Evolutionary conservation across 805 yeast species (phyloP), one percentile per base, ranked within the genome.

Genomic region (Candida berthetii): DNA sequence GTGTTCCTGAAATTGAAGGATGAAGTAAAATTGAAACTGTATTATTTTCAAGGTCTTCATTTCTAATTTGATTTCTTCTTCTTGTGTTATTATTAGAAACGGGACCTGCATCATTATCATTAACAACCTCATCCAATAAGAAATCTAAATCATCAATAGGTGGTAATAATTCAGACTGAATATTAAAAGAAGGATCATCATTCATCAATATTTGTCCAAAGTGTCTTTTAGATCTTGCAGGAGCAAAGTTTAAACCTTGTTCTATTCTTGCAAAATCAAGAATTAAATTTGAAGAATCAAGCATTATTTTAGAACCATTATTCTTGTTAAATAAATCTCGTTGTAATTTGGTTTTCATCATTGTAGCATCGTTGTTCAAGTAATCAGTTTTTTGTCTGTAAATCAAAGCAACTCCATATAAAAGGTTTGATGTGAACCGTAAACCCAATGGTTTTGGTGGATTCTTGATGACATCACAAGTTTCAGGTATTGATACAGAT

Each of bases 361-460:
- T 17, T 11, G 47, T 44, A 0, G 54, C 42, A 39, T 57, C 61
- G 27, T 39, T 52, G 47, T 64, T 65, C 47, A 72, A 66, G 48
- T 68, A 69, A 3, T 68, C 69, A 0, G 73, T 66, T 52, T 80
- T 74, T 22, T 72, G 70, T 42, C 65, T 72, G 52, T 71, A 72
- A 32, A 70, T 55, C 31, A 74, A 43, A 1, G 76, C 60, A 4
- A 74, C 60, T 1, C 80, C 80, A 45, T 71, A 64, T 29, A 74
- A 52, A 7, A 74, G 48, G 37, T 55, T 68, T 0, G 78, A 71
- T 0, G 65, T 55, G 13, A 66, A 46, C 25, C 75, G 47, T 2
- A 62, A 43, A 1, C 58, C 53, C 36, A 54, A 36, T 13, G 55
- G 41, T 19, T 14, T 20, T 15, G 47, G 44, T 15, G 59, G 54